These are phyloP conservation scores for Neoarthrinium moseri DNA, from an alignment of 2,329 filamentous ascomycete species.

Conservation along the genomic window DNA sequence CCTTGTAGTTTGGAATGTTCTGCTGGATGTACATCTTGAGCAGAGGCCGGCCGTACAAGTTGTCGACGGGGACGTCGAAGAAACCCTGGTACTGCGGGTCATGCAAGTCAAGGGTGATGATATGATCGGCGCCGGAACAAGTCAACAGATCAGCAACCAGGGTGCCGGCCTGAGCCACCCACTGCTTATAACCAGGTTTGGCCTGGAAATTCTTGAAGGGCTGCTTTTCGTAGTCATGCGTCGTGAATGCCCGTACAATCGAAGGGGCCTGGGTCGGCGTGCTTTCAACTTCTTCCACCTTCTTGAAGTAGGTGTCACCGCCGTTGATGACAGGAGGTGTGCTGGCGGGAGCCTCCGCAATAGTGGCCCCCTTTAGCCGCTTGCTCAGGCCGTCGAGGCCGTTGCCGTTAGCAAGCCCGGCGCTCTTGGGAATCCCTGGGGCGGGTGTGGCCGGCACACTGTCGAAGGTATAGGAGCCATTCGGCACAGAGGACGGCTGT, in stretches of 20 bases:
- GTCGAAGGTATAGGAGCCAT: conserved; percentile 80
- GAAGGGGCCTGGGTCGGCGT: conserved; percentile 28
- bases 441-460: conserved; percentile 85
- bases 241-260: conserved; percentile 51
- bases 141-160: conserved; percentile 92
- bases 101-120: conserved; percentile 96
- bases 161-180: conserved; percentile 96
- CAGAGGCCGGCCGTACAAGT: conserved; percentile 83
- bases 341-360: conserved; percentile 15
- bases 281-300: background rate
- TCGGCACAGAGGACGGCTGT: conserved; percentile 49
- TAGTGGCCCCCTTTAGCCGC: conserved; percentile 3
- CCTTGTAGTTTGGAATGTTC: conserved; percentile 79
- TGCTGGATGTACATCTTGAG: conserved; percentile 72
- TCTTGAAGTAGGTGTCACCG: conserved; percentile 12
- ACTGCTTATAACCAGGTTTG: conserved; percentile 97
- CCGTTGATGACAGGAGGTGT: conserved; percentile 13
- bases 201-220: conserved; percentile 63
- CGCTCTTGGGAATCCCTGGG: conserved; percentile 65
- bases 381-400: conserved; percentile 12
- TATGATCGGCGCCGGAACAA: conserved; percentile 92
- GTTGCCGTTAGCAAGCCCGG: conserved; percentile 54
- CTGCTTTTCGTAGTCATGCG: conserved; percentile 64
- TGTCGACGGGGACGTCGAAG: conserved; percentile 98
- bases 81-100: conserved; percentile 98